These are phyloP conservation scores for Rhizomucor miehei DNA, from an alignment of 371 early-diverging fungal species.

Conservation along the genomic window DNA sequence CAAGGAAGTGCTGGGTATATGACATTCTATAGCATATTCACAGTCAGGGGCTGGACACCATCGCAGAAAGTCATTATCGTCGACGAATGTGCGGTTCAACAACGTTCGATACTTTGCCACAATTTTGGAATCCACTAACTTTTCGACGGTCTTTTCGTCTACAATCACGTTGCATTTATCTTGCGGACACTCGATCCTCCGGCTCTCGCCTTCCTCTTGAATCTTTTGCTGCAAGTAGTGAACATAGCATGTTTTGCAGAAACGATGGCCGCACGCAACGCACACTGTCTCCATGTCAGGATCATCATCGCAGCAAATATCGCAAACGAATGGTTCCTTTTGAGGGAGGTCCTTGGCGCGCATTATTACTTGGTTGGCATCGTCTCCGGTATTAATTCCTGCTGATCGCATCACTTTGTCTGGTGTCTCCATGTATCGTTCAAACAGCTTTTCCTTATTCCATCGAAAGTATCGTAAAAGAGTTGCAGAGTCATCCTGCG, in stretches of 20 bases:
- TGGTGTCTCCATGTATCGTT: conserved; percentile 81
- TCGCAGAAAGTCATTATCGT: conserved; percentile 73
- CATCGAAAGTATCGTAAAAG: conserved; percentile 82
- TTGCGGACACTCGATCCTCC: conserved; percentile 83
- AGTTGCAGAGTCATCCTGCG: conserved; percentile 58
- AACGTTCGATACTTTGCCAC: conserved; percentile 71
- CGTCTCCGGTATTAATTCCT: conserved; percentile 58
- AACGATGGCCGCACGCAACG: conserved; percentile 82
- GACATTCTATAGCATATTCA: conserved; percentile 91
- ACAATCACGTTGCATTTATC: conserved; percentile 78
- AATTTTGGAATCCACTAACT: conserved; percentile 51
- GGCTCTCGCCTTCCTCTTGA: conserved; percentile 80
- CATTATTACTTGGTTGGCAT: conserved; percentile 22
- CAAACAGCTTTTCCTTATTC: conserved; percentile 92
- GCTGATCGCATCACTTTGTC: conserved; percentile 66
- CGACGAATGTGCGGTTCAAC: conserved; percentile 86
- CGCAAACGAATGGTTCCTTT: conserved; percentile 69
- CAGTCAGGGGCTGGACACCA: conserved; percentile 98
- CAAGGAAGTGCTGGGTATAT: conserved; percentile 67
- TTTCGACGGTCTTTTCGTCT: conserved; percentile 74
- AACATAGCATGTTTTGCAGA: conserved; percentile 83
- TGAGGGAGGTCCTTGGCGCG: conserved; percentile 23
- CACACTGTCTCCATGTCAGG: conserved; percentile 61
- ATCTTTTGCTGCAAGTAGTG: conserved; percentile 86
- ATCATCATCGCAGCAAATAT: conserved; percentile 81